A percentile compares a stretch with the other conserved stretches of the same genome.
Conservation (phyloP, 1,139 yeast species). For the Kodamaea fungicola region DNA sequence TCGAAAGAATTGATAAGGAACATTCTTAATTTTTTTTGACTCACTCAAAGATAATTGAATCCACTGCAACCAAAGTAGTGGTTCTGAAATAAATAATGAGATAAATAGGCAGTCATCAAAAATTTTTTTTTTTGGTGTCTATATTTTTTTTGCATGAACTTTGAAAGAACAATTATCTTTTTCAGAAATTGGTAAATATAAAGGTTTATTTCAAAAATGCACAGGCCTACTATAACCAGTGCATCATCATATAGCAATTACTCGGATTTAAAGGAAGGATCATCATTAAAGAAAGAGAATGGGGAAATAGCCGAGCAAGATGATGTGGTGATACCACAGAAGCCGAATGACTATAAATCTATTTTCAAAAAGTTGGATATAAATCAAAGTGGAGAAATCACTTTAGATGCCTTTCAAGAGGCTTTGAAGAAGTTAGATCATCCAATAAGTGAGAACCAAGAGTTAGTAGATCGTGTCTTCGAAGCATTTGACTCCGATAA, state of each 20-base stretch:
- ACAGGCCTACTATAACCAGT: background rate
- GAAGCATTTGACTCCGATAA: conserved; percentile 54
- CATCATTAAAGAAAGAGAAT: background rate
- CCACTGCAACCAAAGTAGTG: too few relatives aligned
- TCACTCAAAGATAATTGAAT: too few relatives aligned
- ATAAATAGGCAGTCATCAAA: too few relatives aligned
- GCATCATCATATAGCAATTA: background rate
- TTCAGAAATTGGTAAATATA: too few relatives aligned
- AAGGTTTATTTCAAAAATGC: background rate
- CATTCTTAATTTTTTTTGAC: too few relatives aligned
- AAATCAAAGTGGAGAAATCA: conserved; percentile 51
- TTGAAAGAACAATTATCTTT: too few relatives aligned
- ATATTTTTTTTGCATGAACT: too few relatives aligned
- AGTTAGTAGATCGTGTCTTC: conserved; percentile 54
- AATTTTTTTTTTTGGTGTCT: too few relatives aligned
- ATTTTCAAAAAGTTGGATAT: conserved; percentile 51
- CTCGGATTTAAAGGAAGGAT: background rate
- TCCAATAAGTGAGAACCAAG: conserved; percentile 65
- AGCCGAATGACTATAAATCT: conserved; percentile 18
- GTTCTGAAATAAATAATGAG: too few relatives aligned
- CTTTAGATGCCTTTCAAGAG: conserved; percentile 49
- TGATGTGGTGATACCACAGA: conserved; percentile 9
- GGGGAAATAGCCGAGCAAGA: background rate
- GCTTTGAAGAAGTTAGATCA: conserved; percentile 57
- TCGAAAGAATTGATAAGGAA: too few relatives aligned